Evolutionary conservation across 2,329 filamentous ascomycete species (phyloP), one percentile per base, ranked within the genome.

Genomic region (Allantophomopsis cytisporea): DNA sequence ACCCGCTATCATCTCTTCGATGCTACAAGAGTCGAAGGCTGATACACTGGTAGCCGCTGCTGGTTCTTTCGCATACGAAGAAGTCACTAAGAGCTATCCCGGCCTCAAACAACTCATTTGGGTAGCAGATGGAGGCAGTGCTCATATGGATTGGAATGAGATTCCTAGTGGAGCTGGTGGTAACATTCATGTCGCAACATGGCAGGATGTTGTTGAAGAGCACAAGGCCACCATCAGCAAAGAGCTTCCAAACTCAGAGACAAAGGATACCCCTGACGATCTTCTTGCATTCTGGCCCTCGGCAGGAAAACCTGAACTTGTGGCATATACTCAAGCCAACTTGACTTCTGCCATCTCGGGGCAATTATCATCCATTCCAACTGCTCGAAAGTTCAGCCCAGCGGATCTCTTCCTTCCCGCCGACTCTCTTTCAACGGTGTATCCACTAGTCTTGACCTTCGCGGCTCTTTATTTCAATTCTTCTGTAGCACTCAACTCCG

Each of bases 111-210:
- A 87, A 49, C 69, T 94, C 23, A 73, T 95, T 50, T 96, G 88
- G 85, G 88, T 95, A 11, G 86, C 93, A 5, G 89, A 95, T 51
- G 75, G 86, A 53, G 86, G 86, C 33, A 95, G 80, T 63, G 76
- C 77, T 50, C 89, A 96, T 56, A 82, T 98, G 71, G 88, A 94
- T 60, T 98, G 89, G 88, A 88, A 85, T 50, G 84, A 89, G 55
- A 75, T 88, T 2, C 87, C 88, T 10, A 73, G 81, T 53, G 81
- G 83, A 38, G 79, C 80, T 41, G 80, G 80, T 13, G 74, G 80
- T 41, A 77, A 71, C 45, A 68, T 94, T 44, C 83, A 83, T 41
- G 83, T 95, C 13, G 74, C 79, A n/a, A 91, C 89, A 12, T 98
- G 89, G 88, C 84, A 94, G 53, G 84, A 95, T 43, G 72, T 96